Evolutionary conservation across 208 protist species (phyloP), one percentile per base, ranked within the genome.

Genomic region (Strigomonas oncopelti): DNA sequence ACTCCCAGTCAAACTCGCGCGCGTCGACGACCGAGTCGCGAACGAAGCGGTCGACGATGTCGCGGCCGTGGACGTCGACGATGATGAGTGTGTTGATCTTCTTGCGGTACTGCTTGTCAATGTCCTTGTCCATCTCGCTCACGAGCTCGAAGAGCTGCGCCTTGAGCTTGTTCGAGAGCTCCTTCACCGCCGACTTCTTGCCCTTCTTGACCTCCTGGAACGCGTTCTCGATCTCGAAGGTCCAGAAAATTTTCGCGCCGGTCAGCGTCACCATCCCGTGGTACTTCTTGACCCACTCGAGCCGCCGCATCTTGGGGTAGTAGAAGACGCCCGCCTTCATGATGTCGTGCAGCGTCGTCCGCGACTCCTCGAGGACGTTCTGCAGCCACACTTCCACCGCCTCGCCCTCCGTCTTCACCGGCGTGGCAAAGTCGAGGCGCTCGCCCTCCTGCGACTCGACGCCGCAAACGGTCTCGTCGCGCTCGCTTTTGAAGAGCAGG

Each of bases 1-100:
- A 98, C 83, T 99, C 98, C 98, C 98, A 99, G 71, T 98, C 97
- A 75, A 99, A 99, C 75, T 99, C 98, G 45, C 93, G 77, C n/a
- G 84, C 94, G 80, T 99, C 97, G 9, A 98, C 84, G 18, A 99
- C 95, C 28, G 94, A 98, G 83, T 99, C 98, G 22, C 98, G 84
- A 13, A 99, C 97, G 75, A 99, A 99, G 31, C 92, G 83, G 80
- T 99, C 97, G 32, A 99, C 93, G 69, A 99, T 98, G 85, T 99
- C 98, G 38, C 97, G 84, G n/a, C 97, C 96, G 78, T 99, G 98
- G n/a, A 99, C 97, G 76, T 99, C 98, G 59, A 99, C 94, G 72
- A 99, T 99, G 73, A 99, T 99, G 24, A 99, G 81, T 24, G 98
- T 99, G 82, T 99, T 99, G 75, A 99, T 93, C 78, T 99, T 99